A percentile compares a stretch with the other conserved stretches of the same genome.
Evolutionary conservation across 768 basidiomycete species (phyloP).

Genomic region (Pleurotus platypus): DNA sequence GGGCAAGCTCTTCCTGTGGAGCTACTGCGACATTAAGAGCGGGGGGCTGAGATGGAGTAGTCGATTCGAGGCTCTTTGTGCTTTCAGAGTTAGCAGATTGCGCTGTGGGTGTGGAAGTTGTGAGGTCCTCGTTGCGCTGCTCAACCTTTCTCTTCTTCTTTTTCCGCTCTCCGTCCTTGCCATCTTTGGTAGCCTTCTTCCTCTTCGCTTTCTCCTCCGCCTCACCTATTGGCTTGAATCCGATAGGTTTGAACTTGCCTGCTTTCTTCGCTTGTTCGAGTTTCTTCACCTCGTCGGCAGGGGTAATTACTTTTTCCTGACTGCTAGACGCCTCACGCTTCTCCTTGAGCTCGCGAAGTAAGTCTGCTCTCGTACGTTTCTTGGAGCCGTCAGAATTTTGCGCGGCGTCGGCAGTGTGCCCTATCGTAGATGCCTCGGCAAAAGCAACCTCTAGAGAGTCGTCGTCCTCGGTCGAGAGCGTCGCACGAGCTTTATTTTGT

Average conservation of each 20-base stretch:
- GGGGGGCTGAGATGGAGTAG: background rate
- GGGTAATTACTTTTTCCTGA: constrained; percentile 18
- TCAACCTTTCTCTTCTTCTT: constrained; percentile 57
- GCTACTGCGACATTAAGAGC: constrained; percentile 9
- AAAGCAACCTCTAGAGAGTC: constrained; percentile 80
- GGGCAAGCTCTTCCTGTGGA: constrained; percentile 32
- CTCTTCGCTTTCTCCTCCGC: constrained; percentile 32
- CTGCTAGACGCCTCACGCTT: constrained; percentile 34
- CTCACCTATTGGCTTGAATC: constrained; percentile 61
- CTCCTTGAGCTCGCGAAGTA: constrained; percentile 69
- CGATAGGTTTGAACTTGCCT: constrained; percentile 55
- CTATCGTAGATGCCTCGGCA: constrained; percentile 33
- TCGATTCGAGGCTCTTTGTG: constrained; percentile 15
- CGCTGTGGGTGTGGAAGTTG: constrained; percentile 10
- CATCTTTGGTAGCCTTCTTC: constrained; percentile 45
- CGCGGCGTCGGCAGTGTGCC: constrained; percentile 5
- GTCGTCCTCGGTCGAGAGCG: constrained; percentile 64
- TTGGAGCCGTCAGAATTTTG: constrained; percentile 24
- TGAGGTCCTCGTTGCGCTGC: constrained; percentile 18
- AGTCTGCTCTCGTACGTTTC: constrained; percentile 78
- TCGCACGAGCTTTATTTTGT: constrained; percentile 70
- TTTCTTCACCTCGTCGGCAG: constrained; percentile 26
- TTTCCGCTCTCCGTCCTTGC: constrained; percentile 43
- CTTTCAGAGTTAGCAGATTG: constrained; percentile 15
- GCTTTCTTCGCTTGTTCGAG: constrained; percentile 44